Base-by-base conservation (phyloP, 78 protist genomes). In the Trichosphaerium sp. region DNA sequence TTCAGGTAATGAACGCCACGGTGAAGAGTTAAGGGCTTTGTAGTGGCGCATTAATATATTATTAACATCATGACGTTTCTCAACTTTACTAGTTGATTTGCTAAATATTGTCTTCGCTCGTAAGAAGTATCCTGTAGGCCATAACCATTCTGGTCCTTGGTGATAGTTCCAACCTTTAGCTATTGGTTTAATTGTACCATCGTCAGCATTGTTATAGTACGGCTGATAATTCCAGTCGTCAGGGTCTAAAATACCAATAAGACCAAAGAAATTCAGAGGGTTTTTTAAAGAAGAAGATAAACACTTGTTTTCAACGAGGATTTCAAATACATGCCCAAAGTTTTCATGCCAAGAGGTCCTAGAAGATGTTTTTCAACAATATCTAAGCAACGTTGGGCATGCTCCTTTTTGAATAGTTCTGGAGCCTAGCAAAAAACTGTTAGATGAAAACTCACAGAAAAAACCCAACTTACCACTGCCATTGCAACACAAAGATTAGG, bases 121-220 rank as follows among this genome's bases (percentile, higher is more conserved):
- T 21, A 75, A 48, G 49, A 35, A 65, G 84, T 76, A 81, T 39
- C 91, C 91, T 14, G 49, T 0, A 15, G 48, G 60, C 87, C 87
- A 81, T n/a, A 85, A 51, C 70, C 83, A 60, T 32, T 66, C 86
- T 29, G 88, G 90, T n/a, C 91, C 94, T 59, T 90, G 75, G 78
- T 91, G 96, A 48, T 92, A 92, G 80, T 87, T 88, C 74, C 83
- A 82, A 18, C 98, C 98, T 47, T 51, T 47, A 18, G 91, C 60
- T 1, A 82, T 71, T 26, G 73, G 49, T 51, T 40, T 39, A 41
- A 88, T 91, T 25, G 23, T 60, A 11, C 84, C 34, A 28, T 90
- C 94, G 39, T 26, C 18, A n/a, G 77, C 23, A 71, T 78, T 88
- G 71, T 71, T 83, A 64, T 91, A 91, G 80, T 58, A 47, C 7